Conservation (phyloP, 139 green algal genomes). For the Chara braunii region DNA sequence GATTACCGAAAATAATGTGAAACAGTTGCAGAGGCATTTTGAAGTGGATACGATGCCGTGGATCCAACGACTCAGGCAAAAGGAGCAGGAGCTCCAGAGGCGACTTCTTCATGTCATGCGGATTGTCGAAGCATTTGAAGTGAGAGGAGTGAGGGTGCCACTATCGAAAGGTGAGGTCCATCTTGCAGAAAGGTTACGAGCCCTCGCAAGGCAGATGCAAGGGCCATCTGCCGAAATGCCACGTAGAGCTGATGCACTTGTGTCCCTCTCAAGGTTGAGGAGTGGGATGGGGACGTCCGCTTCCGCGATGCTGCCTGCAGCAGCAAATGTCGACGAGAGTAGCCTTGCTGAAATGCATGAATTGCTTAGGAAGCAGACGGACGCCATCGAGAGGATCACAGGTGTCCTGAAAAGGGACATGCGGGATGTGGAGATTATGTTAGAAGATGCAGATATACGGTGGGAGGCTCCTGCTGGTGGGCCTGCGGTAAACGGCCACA, state of each 20-base stretch:
- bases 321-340: slow-evolving; percentile 1
- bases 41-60: slow-evolving; percentile 14
- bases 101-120: slow-evolving; percentile 7
- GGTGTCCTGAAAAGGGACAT: slow-evolving; percentile 14
- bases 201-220: neutral
- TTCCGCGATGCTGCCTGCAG: too few relatives aligned
- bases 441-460: too few relatives aligned
- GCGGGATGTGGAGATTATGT: slow-evolving; percentile 21
- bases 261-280: slow-evolving; percentile 2
- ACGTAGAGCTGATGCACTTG: slow-evolving; percentile 7
- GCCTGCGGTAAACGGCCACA: too few relatives aligned
- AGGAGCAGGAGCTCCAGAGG: slow-evolving; percentile 8
- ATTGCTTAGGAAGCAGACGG: slow-evolving; percentile 23
- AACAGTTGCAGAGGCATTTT: slow-evolving; percentile 7
- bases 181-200: slow-evolving; percentile 6
- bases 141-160: slow-evolving; percentile 8
- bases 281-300: neutral
- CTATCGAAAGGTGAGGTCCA: neutral
- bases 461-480: too few relatives aligned
- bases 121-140: slow-evolving; percentile 12
- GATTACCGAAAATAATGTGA: slow-evolving; percentile 13
- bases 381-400: slow-evolving; percentile 10
- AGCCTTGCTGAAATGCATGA: slow-evolving; percentile 17
- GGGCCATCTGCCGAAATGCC: slow-evolving; percentile 12
- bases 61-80: slow-evolving; percentile 7